Conservation (phyloP, 164 flowering plant species). For the Vitis cinerea region DNA sequence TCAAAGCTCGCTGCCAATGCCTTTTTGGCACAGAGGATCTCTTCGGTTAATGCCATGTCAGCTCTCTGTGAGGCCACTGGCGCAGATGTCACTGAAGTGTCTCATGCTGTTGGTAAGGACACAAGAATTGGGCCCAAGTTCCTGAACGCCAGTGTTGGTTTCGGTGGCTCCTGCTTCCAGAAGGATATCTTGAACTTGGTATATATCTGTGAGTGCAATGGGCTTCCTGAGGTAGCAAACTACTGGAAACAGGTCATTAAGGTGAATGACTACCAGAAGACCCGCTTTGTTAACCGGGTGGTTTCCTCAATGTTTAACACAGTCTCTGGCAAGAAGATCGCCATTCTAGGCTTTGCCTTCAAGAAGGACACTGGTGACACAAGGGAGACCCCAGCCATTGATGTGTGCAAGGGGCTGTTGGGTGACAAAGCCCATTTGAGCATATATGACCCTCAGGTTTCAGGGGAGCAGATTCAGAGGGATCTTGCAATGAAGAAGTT, state of each 20-base stretch:
- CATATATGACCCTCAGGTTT: conserved; percentile 70
- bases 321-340: conserved; percentile 55
- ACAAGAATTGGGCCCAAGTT: conserved; percentile 65
- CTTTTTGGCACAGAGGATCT: conserved; percentile 64
- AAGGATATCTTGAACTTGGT: conserved; percentile 64
- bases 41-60: conserved; percentile 69
- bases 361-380: conserved; percentile 74
- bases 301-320: conserved; percentile 73
- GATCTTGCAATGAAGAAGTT: conserved; percentile 60
- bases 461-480: conserved; percentile 59
- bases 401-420: conserved; percentile 60
- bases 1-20: conserved; percentile 78
- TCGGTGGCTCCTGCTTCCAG: conserved; percentile 69
- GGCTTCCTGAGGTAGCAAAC: conserved; percentile 64
- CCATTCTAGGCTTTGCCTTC: conserved; percentile 62
- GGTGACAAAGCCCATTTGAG: conserved; percentile 56
- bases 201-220: conserved; percentile 67
- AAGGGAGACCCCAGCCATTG: conserved; percentile 68
- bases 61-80: conserved; percentile 73
- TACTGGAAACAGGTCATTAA: conserved; percentile 68
- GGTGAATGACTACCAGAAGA: conserved; percentile 66
- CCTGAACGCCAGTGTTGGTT: conserved; percentile 66
- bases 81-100: conserved; percentile 54
- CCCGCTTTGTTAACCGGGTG: conserved; percentile 53
- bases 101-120: conserved; percentile 61